A percentile compares a stretch with the other conserved stretches of the same genome.
phyloP scores from a whole-genome alignment of 2,329 filamentous ascomycete genomes.

The Alternaria postmessia region DNA sequence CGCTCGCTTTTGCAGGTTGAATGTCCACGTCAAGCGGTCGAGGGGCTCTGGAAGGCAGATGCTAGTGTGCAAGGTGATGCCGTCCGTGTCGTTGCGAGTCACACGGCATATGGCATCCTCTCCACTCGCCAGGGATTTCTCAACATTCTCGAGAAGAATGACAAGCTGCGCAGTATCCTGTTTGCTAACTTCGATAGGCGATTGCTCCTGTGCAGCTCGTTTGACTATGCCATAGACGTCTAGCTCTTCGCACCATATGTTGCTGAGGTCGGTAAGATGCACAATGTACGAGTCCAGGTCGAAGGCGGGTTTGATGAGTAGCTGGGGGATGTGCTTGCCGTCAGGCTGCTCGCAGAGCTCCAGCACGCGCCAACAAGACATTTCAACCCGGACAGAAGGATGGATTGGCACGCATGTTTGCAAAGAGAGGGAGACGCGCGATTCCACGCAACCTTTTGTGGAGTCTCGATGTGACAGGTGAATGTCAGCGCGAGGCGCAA shows the following conservation, averaged over 20 bases:
- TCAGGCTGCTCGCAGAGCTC: slow-evolving; percentile 33
- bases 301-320: slow-evolving; percentile 70
- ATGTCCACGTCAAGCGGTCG: slow-evolving; percentile 69
- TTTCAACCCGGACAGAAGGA: slow-evolving; percentile 14
- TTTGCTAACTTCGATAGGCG: slow-evolving; percentile 76
- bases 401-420: neutral
- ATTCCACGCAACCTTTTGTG: neutral
- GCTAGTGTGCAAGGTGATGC: slow-evolving; percentile 62
- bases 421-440: neutral
- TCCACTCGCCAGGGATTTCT: slow-evolving; percentile 55
- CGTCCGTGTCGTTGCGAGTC: slow-evolving; percentile 44
- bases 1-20: slow-evolving; percentile 61
- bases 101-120: slow-evolving; percentile 47
- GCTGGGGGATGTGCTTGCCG: slow-evolving; percentile 58
- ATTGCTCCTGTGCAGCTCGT: slow-evolving; percentile 69
- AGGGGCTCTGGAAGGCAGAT: slow-evolving; percentile 70
- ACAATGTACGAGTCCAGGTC: slow-evolving; percentile 67
- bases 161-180: slow-evolving; percentile 69
- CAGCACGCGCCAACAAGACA: slow-evolving; percentile 49
- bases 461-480: neutral
- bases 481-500: neutral
- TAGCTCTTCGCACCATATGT: slow-evolving; percentile 75
- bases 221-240: slow-evolving; percentile 68
- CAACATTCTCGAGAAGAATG: slow-evolving; percentile 71
- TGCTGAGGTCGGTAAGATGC: slow-evolving; percentile 74